Evolutionary conservation across 768 basidiomycete genomes (phyloP), one percentile per base, ranked within the genome.

Genomic region (Suillus subalutaceus): DNA sequence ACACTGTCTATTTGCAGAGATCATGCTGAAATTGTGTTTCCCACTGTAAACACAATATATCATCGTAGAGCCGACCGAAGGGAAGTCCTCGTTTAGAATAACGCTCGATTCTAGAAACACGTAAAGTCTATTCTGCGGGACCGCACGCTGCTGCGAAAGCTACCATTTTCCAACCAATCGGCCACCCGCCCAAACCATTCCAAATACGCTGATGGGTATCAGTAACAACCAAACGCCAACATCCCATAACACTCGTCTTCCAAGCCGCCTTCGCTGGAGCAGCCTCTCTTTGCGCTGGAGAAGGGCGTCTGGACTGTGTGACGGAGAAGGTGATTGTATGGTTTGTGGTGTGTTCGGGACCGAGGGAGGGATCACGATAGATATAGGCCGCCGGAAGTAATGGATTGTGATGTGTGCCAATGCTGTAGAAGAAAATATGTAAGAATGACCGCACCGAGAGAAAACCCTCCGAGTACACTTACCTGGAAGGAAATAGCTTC

Each of bases 211-310:
- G 1, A 87, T 78, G 0, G 88, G 88, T 23, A 90, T 71, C 20
- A 93, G 81, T 13, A 91, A 78, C n/a, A 88, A 68, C 88, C 93
- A 95, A 30, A 92, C 88, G 18, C 89, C 88, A n/a, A 92, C 72
- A 75, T 96, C 93, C 92, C 94, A 96, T 18, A 90, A 75, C 46
- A 97, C 78, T 38, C 96, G 83, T 69, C 86, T 86, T 46, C 87
- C 86, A 53, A 89, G 83, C 70, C 94, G 86, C 56, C 85, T 83
- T 63, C 86, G 86, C 78, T 97, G 96, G 66, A 98, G 79, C 50
- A 88, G 88, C 56, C 87, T 82, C 77, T 98, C 96, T 79, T 98
- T 98, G 67, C 92, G 84, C 71, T 92, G 88, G 40, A 98, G 79
- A 26, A 98, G 86, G 65, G 91, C 89, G 72, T 93, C 91, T 23